Evolutionary conservation across 495 filamentous ascomycete species (phyloP).

Genomic region (Xylaria nigripes): DNA sequence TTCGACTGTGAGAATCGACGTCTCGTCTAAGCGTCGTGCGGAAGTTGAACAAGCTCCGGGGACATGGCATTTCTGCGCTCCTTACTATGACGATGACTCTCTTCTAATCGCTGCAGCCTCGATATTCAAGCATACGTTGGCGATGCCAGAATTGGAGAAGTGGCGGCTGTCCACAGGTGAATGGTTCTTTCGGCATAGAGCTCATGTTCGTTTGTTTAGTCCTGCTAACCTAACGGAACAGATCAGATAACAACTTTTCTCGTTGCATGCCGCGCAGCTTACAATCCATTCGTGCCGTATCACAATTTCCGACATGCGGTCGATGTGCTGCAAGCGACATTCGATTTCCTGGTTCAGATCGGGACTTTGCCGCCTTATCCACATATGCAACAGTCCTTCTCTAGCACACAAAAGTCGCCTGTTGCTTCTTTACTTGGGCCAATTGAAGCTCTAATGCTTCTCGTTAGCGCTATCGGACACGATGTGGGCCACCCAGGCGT

Average conservation of each 20-base stretch:
- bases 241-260: constrained; percentile 70
- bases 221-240: constrained; percentile 28
- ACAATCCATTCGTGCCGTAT: constrained; percentile 94
- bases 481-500: constrained; percentile 97
- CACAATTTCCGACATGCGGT: constrained; percentile 97
- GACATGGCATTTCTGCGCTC: constrained; percentile 80
- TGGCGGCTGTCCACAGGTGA: constrained; percentile 70
- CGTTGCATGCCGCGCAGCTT: constrained; percentile 74
- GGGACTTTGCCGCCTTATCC: constrained; percentile 66
- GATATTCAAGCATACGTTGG: constrained; percentile 85
- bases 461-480: constrained; percentile 92
- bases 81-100: constrained; percentile 83
- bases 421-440: constrained; percentile 67
- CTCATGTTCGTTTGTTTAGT: constrained; percentile 5
- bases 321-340: constrained; percentile 90
- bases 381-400: neutral
- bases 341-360: constrained; percentile 81
- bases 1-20: constrained; percentile 33
- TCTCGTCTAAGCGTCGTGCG: constrained; percentile 50
- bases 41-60: constrained; percentile 63
- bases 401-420: constrained; percentile 41
- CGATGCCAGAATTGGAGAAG: constrained; percentile 67
- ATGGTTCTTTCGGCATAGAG: neutral
- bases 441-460: constrained; percentile 78
- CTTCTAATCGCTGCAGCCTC: constrained; percentile 67